Evolutionary conservation across 2,329 filamentous ascomycete species (phyloP), one percentile per base, ranked within the genome.

Genomic region (Claviceps paspali): DNA sequence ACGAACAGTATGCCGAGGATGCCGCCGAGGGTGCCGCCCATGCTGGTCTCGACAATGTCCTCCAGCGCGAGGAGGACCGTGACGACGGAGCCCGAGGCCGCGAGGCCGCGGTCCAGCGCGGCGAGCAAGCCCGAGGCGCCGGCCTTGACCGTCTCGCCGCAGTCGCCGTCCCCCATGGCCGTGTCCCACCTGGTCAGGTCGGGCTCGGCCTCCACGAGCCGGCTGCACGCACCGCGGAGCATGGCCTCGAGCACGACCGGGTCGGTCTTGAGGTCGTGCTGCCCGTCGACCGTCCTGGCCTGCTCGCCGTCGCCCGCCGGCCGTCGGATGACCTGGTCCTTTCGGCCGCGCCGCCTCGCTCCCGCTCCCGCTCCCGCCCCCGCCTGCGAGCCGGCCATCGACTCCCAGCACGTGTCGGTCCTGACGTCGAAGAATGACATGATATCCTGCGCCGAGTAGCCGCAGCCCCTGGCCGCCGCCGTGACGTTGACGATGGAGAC

Each of bases 131-230:
- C 54, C 5, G 51, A 61, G 0, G 70, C 70, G 1, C 70, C 70
- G 0, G 64, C 66, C 54, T 69, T 66, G 38, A 75, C 59, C 3
- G 69, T 73, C 49, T 80, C 72, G 27, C 76, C 76, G 49, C 75
- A 80, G 54, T 79, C 75, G 9, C 75, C 75, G 46, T 79, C 76
- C 26, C 73, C 74, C 65, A 78, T 72, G 33, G 73, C 52, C 4
- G 68, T 74, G 51, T 79, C 73, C 66, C 70, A 78, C 42, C 60
- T 67, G 1, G 76, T 79, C 30, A 79, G 57, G 40, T 77, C 68
- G 0, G 73, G 73, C 51, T 79, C 75, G 3, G 74, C 72, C 7
- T 59, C 59, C 32, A 78, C 59, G 2, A 74, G 62, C 2, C 59
- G 64, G 43, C 47, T 64, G 57, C 55, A 81, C 38, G 58, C 73